phyloP scores from a whole-genome alignment of 768 basidiomycete genomes.

The Hygrocybe punicea region DNA sequence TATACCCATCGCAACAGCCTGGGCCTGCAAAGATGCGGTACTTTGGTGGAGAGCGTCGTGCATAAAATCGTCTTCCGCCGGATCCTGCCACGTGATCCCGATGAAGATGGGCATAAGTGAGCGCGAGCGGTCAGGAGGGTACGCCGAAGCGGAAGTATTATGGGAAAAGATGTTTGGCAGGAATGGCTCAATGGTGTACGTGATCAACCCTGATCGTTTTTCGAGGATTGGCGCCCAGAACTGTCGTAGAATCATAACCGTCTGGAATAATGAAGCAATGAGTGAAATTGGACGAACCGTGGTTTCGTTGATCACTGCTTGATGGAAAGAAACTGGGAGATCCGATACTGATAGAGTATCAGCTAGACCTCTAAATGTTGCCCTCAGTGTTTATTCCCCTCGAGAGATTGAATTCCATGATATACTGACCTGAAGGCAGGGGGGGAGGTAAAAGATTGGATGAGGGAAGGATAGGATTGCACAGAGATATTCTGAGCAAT shows the following conservation, averaged over 20 bases:
- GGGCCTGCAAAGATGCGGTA: slow-evolving; percentile 38
- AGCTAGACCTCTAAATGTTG: not conserved
- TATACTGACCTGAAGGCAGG: slow-evolving; percentile 11
- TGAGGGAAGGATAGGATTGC: slow-evolving; percentile 41
- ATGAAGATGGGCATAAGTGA: slow-evolving; percentile 29
- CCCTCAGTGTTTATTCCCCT: not conserved
- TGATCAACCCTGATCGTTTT: slow-evolving; percentile 33
- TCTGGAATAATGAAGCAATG: not conserved
- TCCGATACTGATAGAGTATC: not conserved
- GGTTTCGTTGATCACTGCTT: slow-evolving; percentile 44
- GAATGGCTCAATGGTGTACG: slow-evolving; percentile 54
- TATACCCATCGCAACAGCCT: slow-evolving; percentile 41
- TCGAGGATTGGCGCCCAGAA: slow-evolving; percentile 42
- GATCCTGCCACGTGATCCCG: slow-evolving; percentile 21
- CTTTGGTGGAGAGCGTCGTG: slow-evolving; percentile 39
- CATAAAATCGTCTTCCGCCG: slow-evolving; percentile 27
- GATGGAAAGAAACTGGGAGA: not conserved
- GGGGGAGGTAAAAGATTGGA: slow-evolving; percentile 37
- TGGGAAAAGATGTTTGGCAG: slow-evolving; percentile 41
- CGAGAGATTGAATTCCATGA: not conserved
- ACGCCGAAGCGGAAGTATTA: slow-evolving; percentile 40
- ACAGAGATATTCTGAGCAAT: slow-evolving; percentile 39
- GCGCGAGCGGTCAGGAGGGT: slow-evolving; percentile 35
- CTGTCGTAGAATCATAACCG: slow-evolving; percentile 23
- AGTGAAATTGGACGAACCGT: slow-evolving; percentile 22